phyloP scores from a whole-genome alignment of 2,329 filamentous ascomycete genomes.

The Didymella glomerata region DNA sequence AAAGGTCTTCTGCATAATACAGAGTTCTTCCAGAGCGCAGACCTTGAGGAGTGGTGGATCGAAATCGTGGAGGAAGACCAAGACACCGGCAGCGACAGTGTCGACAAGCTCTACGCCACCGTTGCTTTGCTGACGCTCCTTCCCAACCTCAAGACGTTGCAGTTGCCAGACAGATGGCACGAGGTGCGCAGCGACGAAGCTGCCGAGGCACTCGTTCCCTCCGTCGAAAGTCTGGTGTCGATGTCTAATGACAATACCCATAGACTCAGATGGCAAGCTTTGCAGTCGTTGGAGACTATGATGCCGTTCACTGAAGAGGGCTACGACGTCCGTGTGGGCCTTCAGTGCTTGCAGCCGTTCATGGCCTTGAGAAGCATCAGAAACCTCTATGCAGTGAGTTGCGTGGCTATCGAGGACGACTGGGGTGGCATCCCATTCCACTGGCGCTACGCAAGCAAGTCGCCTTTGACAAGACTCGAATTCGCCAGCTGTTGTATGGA shows the following conservation, averaged over 20 bases:
- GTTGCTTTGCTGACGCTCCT: conserved; percentile 40
- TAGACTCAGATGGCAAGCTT: conserved; percentile 22
- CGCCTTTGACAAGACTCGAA: conserved; percentile 41
- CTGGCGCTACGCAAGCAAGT: conserved; percentile 37
- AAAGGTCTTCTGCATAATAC: conserved; percentile 29
- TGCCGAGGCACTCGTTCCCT: conserved; percentile 29
- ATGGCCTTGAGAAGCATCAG: conserved; percentile 37
- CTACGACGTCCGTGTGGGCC: conserved; percentile 38
- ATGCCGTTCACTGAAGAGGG: conserved; percentile 44
- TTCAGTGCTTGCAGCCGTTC: conserved; percentile 44
- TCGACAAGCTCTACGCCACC: conserved; percentile 33
- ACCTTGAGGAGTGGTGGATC: conserved; percentile 41
- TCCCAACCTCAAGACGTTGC: conserved; percentile 43
- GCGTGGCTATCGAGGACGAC: conserved; percentile 43
- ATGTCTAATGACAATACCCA: conserved; percentile 27
- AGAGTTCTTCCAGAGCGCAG: conserved; percentile 27
- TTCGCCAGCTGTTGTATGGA: conserved; percentile 47
- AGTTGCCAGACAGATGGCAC: conserved; percentile 41
- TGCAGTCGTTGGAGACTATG: conserved; percentile 39
- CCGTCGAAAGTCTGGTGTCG: conserved; percentile 26
- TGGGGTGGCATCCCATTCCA: conserved; percentile 42
- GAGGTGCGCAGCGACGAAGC: conserved; percentile 32
- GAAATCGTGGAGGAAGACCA: conserved; percentile 37
- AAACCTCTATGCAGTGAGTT: conserved; percentile 44
- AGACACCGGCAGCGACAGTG: conserved; percentile 17